phyloP scores from a whole-genome alignment of 768 basidiomycete genomes.

The Boletus rubroflammeus region DNA sequence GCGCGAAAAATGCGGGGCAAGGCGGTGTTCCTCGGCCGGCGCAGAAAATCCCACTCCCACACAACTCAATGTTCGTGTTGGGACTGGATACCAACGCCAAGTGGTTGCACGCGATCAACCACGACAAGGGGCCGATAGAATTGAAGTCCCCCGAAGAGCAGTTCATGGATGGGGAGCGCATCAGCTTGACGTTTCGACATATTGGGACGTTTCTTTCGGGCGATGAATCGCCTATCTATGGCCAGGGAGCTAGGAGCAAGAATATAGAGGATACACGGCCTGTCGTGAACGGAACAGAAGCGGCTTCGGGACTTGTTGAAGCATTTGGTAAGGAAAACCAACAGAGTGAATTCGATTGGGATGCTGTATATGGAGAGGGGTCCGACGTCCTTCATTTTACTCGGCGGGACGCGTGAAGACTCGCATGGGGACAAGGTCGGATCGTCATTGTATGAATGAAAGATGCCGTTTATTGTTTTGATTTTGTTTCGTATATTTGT shows the following conservation, averaged over 20 bases:
- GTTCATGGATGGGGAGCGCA: conserved; percentile 56
- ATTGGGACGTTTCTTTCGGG: conserved; percentile 71
- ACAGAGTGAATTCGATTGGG: conserved; percentile 67
- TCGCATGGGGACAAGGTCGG: conserved; percentile 11
- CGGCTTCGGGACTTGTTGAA: conserved; percentile 47
- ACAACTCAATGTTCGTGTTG: conserved; percentile 82
- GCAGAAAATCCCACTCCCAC: conserved; percentile 70
- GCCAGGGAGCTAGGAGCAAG: conserved; percentile 71
- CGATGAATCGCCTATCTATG: conserved; percentile 55
- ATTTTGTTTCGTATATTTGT: conserved; percentile 8
- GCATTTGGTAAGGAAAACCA: conserved; percentile 79
- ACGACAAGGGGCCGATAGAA: conserved; percentile 61
- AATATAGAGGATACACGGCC: conserved; percentile 46
- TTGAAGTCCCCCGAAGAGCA: conserved; percentile 56
- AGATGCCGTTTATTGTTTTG: conserved; percentile 24
- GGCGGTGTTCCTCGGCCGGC: conserved; percentile 35
- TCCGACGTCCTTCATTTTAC: conserved; percentile 66
- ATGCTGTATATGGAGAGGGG: conserved; percentile 58
- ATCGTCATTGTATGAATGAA: conserved; percentile 21
- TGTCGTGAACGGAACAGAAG: conserved; percentile 51
- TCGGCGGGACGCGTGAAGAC: conserved; percentile 16
- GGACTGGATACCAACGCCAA: conserved; percentile 67
- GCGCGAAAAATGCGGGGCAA: conserved; percentile 15
- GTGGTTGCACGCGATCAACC: conserved; percentile 76
- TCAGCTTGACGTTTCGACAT: conserved; percentile 75